Evolutionary conservation across 345 rosid species (phyloP), one percentile per base, ranked within the genome.

Genomic region (Rhodamnia rubescens): DNA sequence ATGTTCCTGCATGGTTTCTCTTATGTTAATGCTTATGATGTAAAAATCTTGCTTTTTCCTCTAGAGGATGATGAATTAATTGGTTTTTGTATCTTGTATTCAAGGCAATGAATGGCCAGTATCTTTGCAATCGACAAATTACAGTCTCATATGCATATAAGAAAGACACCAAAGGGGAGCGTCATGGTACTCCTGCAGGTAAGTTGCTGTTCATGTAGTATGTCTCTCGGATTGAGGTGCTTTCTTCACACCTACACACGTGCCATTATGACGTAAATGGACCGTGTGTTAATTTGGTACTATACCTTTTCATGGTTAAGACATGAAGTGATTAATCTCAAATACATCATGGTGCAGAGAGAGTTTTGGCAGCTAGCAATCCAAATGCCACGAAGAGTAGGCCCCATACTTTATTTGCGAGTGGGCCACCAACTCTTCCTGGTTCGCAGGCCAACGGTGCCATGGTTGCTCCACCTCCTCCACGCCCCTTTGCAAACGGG

Each of bases 111-210:
- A 96, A 92, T 83, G 99, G 99, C 24, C 99, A 96, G 56, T 95
- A 94, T 90, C 98, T 98, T 3, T 94, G 99, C 91, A 98, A 98
- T 86, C 95, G 98, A 58, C 98, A 96, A 90, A 96, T 98, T 88
- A 95, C 99, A 50, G 99, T 95, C 40, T 98, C 99, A 8, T 96
- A 97, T 86, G 99, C 98, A 10, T 96, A 96, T 85, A 97, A 97
- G 94, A 97, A 97, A 92, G 99, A 97, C 90, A 95, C 99, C 15
- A 97, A 97, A 90, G 98, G 99, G 88, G 98, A 97, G 90, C 98
- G 98, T 40, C 98, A 97, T 53, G 99, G 98, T 81, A 96, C 99
- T 64, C 98, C 98, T 36, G 99, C 98, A 94, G 99, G 99, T 97
- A 85, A 91, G 89, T 49, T 53, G 84, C 90, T 26, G 52, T 51